Evolutionary conservation across 176 grass and related monocot species (phyloP), one percentile per base, ranked within the genome.

Genomic region (Microstegium vimineum): DNA sequence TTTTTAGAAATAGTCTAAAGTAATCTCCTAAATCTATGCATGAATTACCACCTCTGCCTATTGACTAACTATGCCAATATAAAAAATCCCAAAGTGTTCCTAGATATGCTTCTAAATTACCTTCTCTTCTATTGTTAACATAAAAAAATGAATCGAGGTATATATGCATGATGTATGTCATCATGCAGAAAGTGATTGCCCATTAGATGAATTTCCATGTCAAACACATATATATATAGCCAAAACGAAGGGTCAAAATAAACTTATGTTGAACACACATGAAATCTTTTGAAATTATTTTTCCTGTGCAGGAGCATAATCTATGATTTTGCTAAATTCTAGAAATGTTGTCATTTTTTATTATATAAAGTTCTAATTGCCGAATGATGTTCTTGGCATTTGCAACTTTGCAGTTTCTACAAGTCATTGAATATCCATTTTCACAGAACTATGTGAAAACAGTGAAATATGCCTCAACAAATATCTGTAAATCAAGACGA

Each of bases 351-450:
- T 37, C 6, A 6, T 17, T 37, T 35, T 15, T 0, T 18, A 7
- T 65, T 9, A 51, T 31, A 3, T 86, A 23, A 79, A 63, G 15
- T 37, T 37, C 10, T 52, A 22, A 70, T 35, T 2, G 5, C 45
- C 62, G 2, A 34, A 57, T 73, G 42, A 3, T 84, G 40, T 49
- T 89, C 17, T 16, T 69, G 37, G 10, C 13, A 84, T 49, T 66
- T 37, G 12, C 33, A 46, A 2, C 63, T 17, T 65, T 62, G 23
- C 45, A 45, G 68, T 18, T 71, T 71, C 18, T 31, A 8, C 36
- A 8, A 15, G 49, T 26, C 6, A 13, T 71, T 72, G 13, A 70
- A 80, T 83, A 37, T 80, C 31, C 47, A 49, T 66, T 80, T 80
- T 22, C 66, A 16, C 41, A 11, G 11, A 30, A 49, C 46, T 62